phyloP scores from a whole-genome alignment of 2,329 filamentous ascomycete genomes.

The Penicillium occitanis region DNA sequence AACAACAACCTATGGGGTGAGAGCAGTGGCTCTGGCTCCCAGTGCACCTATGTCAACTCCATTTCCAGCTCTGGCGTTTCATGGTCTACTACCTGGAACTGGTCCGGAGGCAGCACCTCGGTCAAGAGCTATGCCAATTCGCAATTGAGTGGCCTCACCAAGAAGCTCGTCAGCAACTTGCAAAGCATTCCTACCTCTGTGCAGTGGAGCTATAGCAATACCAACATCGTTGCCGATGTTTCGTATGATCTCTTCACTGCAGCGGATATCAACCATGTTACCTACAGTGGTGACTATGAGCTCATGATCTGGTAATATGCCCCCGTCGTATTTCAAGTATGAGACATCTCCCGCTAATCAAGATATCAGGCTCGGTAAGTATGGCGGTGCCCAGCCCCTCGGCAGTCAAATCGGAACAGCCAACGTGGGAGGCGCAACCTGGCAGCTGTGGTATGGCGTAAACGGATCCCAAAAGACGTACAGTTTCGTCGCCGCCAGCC shows the following conservation, averaged over 20 bases:
- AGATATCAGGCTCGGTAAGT: conserved; percentile 42
- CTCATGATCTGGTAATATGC: conserved; percentile 59
- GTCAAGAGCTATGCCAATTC: conserved; percentile 49
- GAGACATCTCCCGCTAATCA: not conserved
- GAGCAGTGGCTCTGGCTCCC: conserved; percentile 35
- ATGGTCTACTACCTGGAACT: conserved; percentile 47
- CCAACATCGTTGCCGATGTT: conserved; percentile 54
- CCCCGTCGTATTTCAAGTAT: not conserved
- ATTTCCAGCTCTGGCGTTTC: conserved; percentile 30
- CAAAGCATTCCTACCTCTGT: conserved; percentile 43
- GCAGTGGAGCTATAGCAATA: conserved; percentile 51
- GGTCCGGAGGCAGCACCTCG: conserved; percentile 36
- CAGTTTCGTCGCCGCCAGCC: conserved; percentile 50
- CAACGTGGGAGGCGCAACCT: conserved; percentile 52
- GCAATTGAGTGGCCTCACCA: conserved; percentile 30
- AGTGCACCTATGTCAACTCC: conserved; percentile 41
- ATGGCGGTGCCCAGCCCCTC: conserved; percentile 56
- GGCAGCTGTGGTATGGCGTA: conserved; percentile 58
- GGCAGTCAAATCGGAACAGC: conserved; percentile 53
- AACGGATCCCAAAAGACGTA: conserved; percentile 57
- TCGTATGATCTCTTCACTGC: conserved; percentile 60
- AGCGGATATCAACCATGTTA: conserved; percentile 39
- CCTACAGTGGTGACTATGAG: conserved; percentile 53
- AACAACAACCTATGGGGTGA: conserved; percentile 53
- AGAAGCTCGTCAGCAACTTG: conserved; percentile 31